A percentile compares a stretch with the other conserved stretches of the same genome.
Conservation (phyloP, 805 yeast genomes). For the Myxozyma monticola region DNA sequence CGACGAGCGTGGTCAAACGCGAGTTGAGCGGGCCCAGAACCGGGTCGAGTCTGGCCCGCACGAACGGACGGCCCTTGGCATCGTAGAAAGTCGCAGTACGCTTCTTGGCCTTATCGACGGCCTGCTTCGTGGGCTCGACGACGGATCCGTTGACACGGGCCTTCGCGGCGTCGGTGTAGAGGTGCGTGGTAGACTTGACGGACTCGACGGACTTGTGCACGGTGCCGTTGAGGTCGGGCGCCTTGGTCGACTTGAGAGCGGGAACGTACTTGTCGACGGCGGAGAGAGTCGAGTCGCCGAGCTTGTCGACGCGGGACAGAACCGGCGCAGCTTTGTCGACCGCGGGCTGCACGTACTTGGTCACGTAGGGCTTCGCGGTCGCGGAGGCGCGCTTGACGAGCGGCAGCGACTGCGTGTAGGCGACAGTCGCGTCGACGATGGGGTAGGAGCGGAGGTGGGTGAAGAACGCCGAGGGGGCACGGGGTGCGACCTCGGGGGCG, state of each 20-base stretch:
- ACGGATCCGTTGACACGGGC: slow-evolving; percentile 48
- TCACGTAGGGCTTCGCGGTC: slow-evolving; percentile 27
- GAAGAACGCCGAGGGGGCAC: slow-evolving; percentile 21
- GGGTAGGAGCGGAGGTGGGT: slow-evolving; percentile 27
- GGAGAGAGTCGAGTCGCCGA: slow-evolving; percentile 56
- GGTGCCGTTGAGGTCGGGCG: slow-evolving; percentile 50
- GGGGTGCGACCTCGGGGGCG: slow-evolving; percentile 1
- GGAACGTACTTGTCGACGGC: slow-evolving; percentile 63
- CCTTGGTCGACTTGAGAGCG: slow-evolving; percentile 56
- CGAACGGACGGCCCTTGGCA: slow-evolving; percentile 60
- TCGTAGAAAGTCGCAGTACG: slow-evolving; percentile 56
- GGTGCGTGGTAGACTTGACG: slow-evolving; percentile 40
- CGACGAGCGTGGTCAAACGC: slow-evolving; percentile 49
- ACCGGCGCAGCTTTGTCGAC: slow-evolving; percentile 47
- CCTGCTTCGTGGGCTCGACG: slow-evolving; percentile 45
- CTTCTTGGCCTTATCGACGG: slow-evolving; percentile 48
- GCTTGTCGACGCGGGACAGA: slow-evolving; percentile 50
- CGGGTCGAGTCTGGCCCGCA: slow-evolving; percentile 65
- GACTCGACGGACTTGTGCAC: slow-evolving; percentile 43
- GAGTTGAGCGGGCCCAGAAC: slow-evolving; percentile 61
- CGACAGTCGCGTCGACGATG: slow-evolving; percentile 23
- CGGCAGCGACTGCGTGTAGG: slow-evolving; percentile 24
- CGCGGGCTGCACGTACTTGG: slow-evolving; percentile 37
- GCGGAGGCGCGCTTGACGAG: slow-evolving; percentile 25
- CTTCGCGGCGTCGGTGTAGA: slow-evolving; percentile 38